phyloP scores from a whole-genome alignment of 129 eudicot genomes.

The Heracleum sosnowskyi region DNA sequence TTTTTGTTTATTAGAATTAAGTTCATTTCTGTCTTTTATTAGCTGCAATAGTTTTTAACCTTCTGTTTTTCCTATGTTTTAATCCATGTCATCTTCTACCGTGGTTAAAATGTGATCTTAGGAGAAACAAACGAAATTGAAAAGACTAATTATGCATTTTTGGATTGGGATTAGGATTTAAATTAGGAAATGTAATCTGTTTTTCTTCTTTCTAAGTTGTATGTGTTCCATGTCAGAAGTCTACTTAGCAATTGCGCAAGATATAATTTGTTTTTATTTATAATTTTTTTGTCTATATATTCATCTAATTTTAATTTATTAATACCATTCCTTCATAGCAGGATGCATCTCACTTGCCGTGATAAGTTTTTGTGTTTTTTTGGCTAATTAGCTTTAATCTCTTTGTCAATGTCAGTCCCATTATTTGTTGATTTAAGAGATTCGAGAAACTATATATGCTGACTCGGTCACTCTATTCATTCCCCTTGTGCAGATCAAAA shows the following conservation, averaged over 20 bases:
- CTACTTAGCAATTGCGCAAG: background rate
- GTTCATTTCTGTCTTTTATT: background rate
- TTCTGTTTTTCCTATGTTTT: background rate
- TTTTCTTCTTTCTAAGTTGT: background rate
- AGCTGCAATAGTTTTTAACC: background rate
- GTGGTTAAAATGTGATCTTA: too few species aligned
- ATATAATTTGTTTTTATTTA: too few species aligned
- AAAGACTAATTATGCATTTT: too few species aligned
- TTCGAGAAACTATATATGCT: background rate
- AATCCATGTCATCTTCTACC: background rate
- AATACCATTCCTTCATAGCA: background rate
- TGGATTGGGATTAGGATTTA: too few species aligned
- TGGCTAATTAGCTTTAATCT: background rate
- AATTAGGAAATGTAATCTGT: too few species aligned
- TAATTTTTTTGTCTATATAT: too few species aligned
- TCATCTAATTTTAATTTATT: too few species aligned
- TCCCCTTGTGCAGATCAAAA: background rate
- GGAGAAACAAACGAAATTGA: too few species aligned
- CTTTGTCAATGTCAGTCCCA: background rate
- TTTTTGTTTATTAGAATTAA: too few species aligned
- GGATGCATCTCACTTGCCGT: background rate
- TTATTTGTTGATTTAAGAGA: too few species aligned
- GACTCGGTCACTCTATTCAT: background rate
- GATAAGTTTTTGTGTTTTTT: background rate
- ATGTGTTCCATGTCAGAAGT: background rate